Percentiles rank a stretch among this genome's conserved stretches.
These are phyloP conservation scores for Insectozyma bohioensis DNA, from an alignment of 1,139 yeast species.

Conservation along the genomic window DNA sequence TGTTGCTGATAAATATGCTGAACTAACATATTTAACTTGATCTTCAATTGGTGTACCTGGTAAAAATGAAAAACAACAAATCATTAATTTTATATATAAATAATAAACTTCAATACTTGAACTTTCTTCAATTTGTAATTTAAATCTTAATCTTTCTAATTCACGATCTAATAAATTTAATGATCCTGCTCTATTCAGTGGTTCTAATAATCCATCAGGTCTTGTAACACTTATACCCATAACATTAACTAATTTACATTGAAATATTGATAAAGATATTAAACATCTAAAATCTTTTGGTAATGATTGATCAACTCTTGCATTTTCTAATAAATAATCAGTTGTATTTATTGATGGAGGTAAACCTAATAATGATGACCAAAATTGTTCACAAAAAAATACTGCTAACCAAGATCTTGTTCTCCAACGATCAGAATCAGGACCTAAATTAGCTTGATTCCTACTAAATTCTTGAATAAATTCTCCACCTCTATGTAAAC, in stretches of 20 bases:
- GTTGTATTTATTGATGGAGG: conserved; percentile 82
- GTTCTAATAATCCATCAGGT: conserved; percentile 88
- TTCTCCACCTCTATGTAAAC: conserved; percentile 87
- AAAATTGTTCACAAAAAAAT: conserved; percentile 84
- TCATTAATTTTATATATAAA: conserved; percentile 74
- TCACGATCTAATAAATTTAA: conserved; percentile 76
- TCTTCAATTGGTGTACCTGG: conserved; percentile 91
- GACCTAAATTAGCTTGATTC: conserved; percentile 79
- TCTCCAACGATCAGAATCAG: conserved; percentile 93
- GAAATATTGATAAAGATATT: conserved; percentile 75
- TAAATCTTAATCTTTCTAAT: conserved; percentile 65
- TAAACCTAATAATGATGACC: conserved; percentile 85
- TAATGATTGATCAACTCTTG: conserved; percentile 63
- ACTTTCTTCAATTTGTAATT: conserved; percentile 61
- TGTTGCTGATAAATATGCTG: conserved; percentile 81
- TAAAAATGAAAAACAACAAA: conserved; percentile 86
- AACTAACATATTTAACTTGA: conserved; percentile 80
- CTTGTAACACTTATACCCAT: conserved; percentile 89
- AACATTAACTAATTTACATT: conserved; percentile 76
- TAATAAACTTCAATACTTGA: conserved; percentile 75
- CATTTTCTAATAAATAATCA: conserved; percentile 79
- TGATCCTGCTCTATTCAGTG: conserved; percentile 79
- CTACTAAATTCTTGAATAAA: conserved; percentile 89
- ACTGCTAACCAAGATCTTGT: conserved; percentile 91
- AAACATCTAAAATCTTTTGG: conserved; percentile 75